Evolutionary conservation across 768 basidiomycete species (phyloP), one percentile per base, ranked within the genome.

Genomic region (Termitomyces sp.): DNA sequence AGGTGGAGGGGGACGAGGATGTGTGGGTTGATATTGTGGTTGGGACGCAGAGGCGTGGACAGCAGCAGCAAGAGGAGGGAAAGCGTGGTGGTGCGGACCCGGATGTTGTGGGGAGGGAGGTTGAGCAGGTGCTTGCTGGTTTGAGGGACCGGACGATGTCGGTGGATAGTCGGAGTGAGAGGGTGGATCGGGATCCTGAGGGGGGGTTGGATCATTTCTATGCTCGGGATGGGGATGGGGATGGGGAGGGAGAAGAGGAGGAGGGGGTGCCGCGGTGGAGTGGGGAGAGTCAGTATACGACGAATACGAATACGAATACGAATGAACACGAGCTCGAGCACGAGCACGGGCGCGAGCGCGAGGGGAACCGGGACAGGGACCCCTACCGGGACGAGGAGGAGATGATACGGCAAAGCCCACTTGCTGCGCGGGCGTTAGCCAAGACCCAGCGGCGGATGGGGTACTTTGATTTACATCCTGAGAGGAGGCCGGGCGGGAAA

Each of bases 11-110:
- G 66, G 72, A 72, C 63, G 86, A 89, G 53, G 92, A 93, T 66
- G 89, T 90, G 4, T 93, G 92, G 91, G 90, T 93, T 44, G 92
- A 93, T 71, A 93, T 93, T 44, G 73, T 93, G 11, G 90, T 93
- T 2, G 85, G 84, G 46, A 81, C 70, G 49, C 81, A 81, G 62
- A 70, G 64, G 37, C 73, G 85, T 44, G 71, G 85, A 27, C 27
- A 27, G 4, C 27, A 27, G 27, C 27, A 27, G 27, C 27, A 27
- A 44, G 70, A 87, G 67, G 79, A 68, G 1, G 80, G 77, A 7
- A 87, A 88, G 68, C 87, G 87, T 50, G 82, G 27, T 7, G 49
- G 6, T 56, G 69, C 72, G 12, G 89, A 91, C 64, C 88, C 89
- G 0, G 91, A 90, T 60, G 67, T 87, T 34, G 89, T 84, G 8